Base-by-base conservation (phyloP, 2,329 filamentous ascomycete species). In the Fusarium sulawesiense region DNA sequence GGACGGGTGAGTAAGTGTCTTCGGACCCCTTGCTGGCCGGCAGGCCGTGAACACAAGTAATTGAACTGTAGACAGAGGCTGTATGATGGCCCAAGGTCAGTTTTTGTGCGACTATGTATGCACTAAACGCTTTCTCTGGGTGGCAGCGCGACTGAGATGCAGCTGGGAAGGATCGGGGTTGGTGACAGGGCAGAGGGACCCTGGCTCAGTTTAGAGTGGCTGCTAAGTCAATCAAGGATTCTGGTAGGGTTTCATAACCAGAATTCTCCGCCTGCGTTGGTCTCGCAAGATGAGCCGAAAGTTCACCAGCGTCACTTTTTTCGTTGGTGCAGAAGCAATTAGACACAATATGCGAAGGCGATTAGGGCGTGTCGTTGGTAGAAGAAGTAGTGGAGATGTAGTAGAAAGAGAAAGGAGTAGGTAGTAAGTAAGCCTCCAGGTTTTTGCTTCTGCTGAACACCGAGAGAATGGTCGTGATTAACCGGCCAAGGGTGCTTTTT, bases 91-190 rank as follows among this genome's bases (percentile, higher is more conserved):
- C 80, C 78, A 76, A 75, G 72, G 77, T 80, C 79, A 80, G 80
- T 77, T 83, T 83, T 84, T 84, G 84, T 86, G 83, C 79, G 80
- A 84, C 83, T 84, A 80, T 78, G 78, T 78, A 78, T 68, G 67
- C 74, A 66, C 63, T 66, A 66, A 66, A 66, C 55, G 61, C 63
- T 66, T 66, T 66, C 70, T 57, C 72, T 70, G 77, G 78, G 77
- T 78, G 79, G 77, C 77, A 77, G 79, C 80, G 68, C 66, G 72
- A 71, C 80, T 81, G 80, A 80, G 80, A 82, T 80, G 80, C 79
- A 78, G 78, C 76, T 78, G 79, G 80, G 80, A 78, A 81, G 66
- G 68, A 78, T 76, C 79, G 80, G 79, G 78, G 78, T 79, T 80
- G 78, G 71, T 70, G 76, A 78, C 79, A 78, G 78, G 78, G 76